Conservation (phyloP, 2,329 filamentous ascomycete species). For the Beauveria pseudobassiana region DNA sequence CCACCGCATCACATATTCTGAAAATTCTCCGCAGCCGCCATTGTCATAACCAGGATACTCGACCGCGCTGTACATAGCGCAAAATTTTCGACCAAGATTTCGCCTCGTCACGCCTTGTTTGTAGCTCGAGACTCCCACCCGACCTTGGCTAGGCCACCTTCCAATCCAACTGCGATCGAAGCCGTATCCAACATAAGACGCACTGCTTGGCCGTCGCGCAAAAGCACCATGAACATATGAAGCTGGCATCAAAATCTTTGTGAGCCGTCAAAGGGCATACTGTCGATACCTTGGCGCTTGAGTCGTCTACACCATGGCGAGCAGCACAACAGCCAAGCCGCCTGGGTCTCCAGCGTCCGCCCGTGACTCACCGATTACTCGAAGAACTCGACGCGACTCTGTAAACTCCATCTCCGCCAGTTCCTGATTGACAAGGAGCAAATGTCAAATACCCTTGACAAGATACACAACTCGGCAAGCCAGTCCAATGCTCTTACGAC, state of each 20-base stretch:
- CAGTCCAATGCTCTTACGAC: slow-evolving; percentile 79
- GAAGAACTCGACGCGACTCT: slow-evolving; percentile 31
- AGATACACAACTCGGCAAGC: slow-evolving; percentile 84
- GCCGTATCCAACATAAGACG: background rate
- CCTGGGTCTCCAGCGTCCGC: slow-evolving; percentile 22
- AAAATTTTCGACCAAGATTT: background rate
- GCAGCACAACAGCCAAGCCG: slow-evolving; percentile 23
- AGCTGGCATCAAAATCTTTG: background rate
- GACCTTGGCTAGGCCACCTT: background rate
- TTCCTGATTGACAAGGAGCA: slow-evolving; percentile 58
- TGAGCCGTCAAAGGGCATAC: background rate
- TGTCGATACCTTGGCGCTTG: background rate
- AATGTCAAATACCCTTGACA: slow-evolving; percentile 69
- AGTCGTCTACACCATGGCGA: slow-evolving; percentile 20
- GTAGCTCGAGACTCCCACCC: background rate
- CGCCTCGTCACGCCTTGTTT: background rate
- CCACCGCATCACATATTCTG: slow-evolving; percentile 1
- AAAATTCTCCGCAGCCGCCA: background rate
- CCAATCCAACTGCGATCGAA: background rate
- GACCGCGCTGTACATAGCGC: background rate
- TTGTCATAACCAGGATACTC: background rate
- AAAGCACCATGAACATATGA: background rate
- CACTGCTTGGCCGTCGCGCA: background rate
- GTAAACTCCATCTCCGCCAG: slow-evolving; percentile 33
- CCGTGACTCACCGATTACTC: slow-evolving; percentile 23